Base-by-base conservation (phyloP, 2,329 filamentous ascomycete species). In the Botrytis cinerea region DNA sequence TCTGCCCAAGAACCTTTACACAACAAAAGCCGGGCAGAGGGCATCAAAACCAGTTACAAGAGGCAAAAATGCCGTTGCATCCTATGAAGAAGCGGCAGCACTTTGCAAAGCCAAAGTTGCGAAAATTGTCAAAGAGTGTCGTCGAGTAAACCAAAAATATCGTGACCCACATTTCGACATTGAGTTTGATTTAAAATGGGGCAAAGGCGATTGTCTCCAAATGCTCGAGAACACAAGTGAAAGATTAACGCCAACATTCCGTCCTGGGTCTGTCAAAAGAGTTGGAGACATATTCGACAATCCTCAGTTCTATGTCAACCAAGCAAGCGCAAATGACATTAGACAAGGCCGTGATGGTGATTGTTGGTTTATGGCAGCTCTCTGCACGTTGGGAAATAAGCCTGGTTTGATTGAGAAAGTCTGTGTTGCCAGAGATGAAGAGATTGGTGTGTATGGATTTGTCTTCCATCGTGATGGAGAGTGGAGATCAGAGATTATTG, bases 101-200 rank as follows among this genome's bases (percentile, higher is more conserved):
- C 87, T 91, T 73, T 97, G 93, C 82, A 86, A 85, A 71, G 87
- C 87, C 73, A 92, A 87, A 83, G 92, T 87, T 5, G 85, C 84
- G 40, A 87, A 89, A 80, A 90, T 91, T 74, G 85, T 89, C 67
- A 84, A 85, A 73, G 88, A 90, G 79, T 97, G 93, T 80, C 86
- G 89, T 35, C 87, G 92, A 14, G 85, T 94, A 73, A 97, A 97
- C 82, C 91, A 94, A 79, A 95, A 94, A 82, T 97, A 97, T 80
- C 88, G 91, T 25, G 93, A 97, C 80, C 89, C 91, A n/a, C 90
- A 96, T 81, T 97, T 97, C 80, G 92, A 97, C 80, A 89, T 97
- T 70, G 93, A 96, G 80, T 84, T 88, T 54, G 93, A 95, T 80
- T 85, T 94, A 75, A 92, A 93, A 82, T 84, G 84, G 54, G 82